Evolutionary conservation across 257 asterid genomes (phyloP), one percentile per base, ranked within the genome.

Genomic region (Dorcoceras hygrometricum): DNA sequence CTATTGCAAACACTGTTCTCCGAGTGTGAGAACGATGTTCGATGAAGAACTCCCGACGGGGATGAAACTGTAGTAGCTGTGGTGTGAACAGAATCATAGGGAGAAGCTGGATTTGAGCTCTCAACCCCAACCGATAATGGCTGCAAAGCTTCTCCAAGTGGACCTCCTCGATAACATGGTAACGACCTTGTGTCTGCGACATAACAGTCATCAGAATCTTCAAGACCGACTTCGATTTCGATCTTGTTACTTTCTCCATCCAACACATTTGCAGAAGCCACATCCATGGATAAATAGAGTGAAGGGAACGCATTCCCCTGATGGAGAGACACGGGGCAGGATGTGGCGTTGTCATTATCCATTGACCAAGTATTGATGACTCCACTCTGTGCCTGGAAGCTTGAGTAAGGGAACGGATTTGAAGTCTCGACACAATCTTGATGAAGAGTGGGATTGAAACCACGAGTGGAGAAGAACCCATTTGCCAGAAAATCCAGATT

Each of bases 111-210:
- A 57, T 74, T 67, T 0, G 69, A 71, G 53, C 68, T 28, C 36
- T 70, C 74, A 0, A 48, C 27, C 39, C 73, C 10, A 5, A 61
- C 29, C 3, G 73, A 61, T 23, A 81, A 77, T 0, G 83, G 81
- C 18, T 80, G 87, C 77, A 91, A 39, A 19, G 79, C 96, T 80
- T 91, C 96, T 1, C 88, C 96, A 12, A 91, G 82, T 10, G 98
- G 98, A 26, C 96, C 95, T 1, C 97, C 97, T 9, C 57, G 77
- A 1, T 73, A 73, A 60, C 81, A 83, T 5, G 85, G 78, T 0
- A 27, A 20, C 78, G 74, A 66, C 19, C 69, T 68, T 8, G 65
- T 63, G 57, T 67, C 67, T 53, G 68, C 53, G 18, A 39, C 53
- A 31, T 63, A 59, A 8, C 31, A 67, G 11, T 71, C 71, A 26